Conservation (phyloP, 805 yeast genomes). For the Yarrowia hollandica region DNA sequence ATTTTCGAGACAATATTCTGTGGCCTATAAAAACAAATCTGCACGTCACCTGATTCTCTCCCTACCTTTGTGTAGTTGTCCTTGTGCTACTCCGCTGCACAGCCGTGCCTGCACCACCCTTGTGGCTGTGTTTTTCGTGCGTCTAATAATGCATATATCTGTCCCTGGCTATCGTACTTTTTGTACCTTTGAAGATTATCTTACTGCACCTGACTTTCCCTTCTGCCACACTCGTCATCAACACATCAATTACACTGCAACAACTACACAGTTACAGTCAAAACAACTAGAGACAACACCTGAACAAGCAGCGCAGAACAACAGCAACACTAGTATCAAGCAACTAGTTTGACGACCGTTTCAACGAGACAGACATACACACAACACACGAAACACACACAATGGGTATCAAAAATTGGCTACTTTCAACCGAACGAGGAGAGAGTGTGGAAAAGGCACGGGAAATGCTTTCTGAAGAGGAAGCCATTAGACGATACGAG, state of each 20-base stretch:
- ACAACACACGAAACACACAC: constrained; percentile 4
- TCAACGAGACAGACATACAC: not conserved
- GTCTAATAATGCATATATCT: not conserved
- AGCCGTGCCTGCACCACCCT: constrained; percentile 16
- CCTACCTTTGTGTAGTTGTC: not conserved
- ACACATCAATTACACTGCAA: not conserved
- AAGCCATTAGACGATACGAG: constrained; percentile 18
- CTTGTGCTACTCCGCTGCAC: constrained; percentile 4
- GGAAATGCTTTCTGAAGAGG: constrained; percentile 16
- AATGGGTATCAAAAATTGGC: constrained; percentile 11
- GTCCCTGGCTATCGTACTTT: constrained; percentile 4
- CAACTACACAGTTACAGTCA: not conserved
- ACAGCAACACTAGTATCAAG: constrained; percentile 3
- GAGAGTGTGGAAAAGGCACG: not conserved
- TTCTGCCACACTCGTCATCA: not conserved
- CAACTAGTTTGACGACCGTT: not conserved
- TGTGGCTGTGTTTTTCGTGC: constrained; percentile 21
- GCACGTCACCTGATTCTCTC: not conserved
- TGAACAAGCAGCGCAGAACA: no score
- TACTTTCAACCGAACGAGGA: constrained; percentile 9
- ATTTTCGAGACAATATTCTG: no score
- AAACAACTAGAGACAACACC: no score
- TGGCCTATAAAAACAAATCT: no score
- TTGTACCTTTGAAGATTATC: not conserved
- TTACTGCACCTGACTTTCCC: no score